Evolutionary conservation across 225 moss, liverwort and hornwort species (phyloP), one percentile per base, ranked within the genome.

Genomic region (Straminergon stramineum): DNA sequence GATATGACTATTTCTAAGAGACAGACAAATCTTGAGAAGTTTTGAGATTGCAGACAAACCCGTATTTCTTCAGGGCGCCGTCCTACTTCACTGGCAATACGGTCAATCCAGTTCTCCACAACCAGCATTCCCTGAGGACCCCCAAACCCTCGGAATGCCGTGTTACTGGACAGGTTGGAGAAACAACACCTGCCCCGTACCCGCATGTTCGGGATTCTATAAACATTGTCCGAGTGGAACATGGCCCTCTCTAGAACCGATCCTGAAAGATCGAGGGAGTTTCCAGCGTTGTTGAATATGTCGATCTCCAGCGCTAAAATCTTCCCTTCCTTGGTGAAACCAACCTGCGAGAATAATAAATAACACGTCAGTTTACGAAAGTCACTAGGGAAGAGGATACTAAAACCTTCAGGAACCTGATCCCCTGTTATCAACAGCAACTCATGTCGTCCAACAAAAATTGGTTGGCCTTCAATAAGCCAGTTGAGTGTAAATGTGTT

Each of bases 71-170:
- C 99, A 75, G 97, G 95, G 53, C 96, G 89, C 63, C 94, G 92
- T 75, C 96, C 93, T 30, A 99, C 87, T 87, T 91, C 90, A 23
- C 94, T 93, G 17, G 97, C 96, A 88, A 99, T 91, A 65, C 91
- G 95, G 75, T 99, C 99, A 48, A 99, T 96, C 99, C 99, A 99
- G 73, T 97, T 95, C 95, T 99, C 99, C 27, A 90, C 93, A 76
- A 99, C 91, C 18, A 99, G 83, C 99, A 99, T 99, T 45, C 96
- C 99, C 90, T 99, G 99, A 53, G 99, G 99, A 81, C 99, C 99
- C 15, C 99, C 99, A 60, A 99, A 99, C 58, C 99, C 99, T 90
- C 98, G 94, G 85, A 97, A 99, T 41, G 99, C 99, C 53, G 99
- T 99, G 90, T 99, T 97, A 94, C 95, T 97, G 58, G 99, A 85